Conservation (phyloP, 73 alveolate genomes). For the Paramecium sonneborni region DNA sequence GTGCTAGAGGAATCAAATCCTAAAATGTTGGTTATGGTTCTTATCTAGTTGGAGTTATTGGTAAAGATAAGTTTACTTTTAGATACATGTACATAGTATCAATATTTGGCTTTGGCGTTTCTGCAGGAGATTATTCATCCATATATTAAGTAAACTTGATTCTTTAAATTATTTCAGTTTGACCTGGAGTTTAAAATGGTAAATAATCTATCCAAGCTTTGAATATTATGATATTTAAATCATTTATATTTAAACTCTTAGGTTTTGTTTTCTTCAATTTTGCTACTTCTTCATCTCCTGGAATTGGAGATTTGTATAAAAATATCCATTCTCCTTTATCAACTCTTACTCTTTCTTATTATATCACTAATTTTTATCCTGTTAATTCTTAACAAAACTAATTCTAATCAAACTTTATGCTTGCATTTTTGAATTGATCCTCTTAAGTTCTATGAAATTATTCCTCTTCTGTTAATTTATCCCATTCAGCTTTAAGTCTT, state of each 20-base stretch:
- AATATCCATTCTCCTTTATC: constrained; percentile 65
- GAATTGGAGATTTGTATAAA: constrained; percentile 58
- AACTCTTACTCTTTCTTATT: constrained; percentile 77
- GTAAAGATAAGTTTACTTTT: constrained; percentile 76
- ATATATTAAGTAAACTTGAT: constrained; percentile 39
- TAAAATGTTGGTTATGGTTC: constrained; percentile 75
- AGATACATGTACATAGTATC: constrained; percentile 81
- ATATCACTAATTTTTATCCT: constrained; percentile 74
- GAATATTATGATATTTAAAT: constrained; percentile 47
- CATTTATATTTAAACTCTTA: constrained; percentile 57
- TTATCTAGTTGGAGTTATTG: constrained; percentile 82
- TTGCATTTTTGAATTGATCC: constrained; percentile 77
- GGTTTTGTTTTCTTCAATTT: constrained; percentile 55
- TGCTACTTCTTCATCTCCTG: constrained; percentile 66
- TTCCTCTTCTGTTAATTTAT: constrained; percentile 77
- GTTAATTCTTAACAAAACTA: constrained; percentile 76
- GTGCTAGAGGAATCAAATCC: constrained; percentile 88
- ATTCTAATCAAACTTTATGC: constrained; percentile 74
- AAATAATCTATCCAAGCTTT: constrained; percentile 90
- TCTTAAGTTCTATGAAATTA: constrained; percentile 74
- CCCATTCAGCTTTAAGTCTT: constrained; percentile 83
- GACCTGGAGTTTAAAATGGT: constrained; percentile 84
- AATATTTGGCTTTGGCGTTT: constrained; percentile 59
- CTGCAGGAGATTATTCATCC: constrained; percentile 61
- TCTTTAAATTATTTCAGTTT: constrained; percentile 79